Evolutionary conservation across 768 basidiomycete species (phyloP), one percentile per base, ranked within the genome.

Genomic region (Psilocybe sp.): DNA sequence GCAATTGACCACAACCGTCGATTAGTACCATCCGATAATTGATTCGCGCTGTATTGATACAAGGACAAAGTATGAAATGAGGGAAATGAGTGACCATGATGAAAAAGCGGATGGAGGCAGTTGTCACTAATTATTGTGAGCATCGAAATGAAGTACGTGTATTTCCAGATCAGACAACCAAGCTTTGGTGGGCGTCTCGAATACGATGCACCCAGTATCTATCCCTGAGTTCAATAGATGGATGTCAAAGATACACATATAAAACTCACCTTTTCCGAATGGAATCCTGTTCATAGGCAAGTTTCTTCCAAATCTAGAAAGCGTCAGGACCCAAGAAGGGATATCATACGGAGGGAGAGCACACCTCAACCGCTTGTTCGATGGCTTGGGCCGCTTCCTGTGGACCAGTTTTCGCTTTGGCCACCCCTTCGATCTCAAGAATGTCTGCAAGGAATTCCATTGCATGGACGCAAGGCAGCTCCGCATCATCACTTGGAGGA

Each of bases 371-470:
- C 2, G 81, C 83, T 59, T 73, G 75, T 47, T 69, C 52, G 0
- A 77, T 58, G 36, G 54, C 52, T n/a, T 49, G 46, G 20, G 68
- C 48, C 0, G 77, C 59, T 34, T 23, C 14, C 49, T 15, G 23
- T 8, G 48, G 48, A 9, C 13, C 33, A 1, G 33, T 28, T 36
- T 37, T 49, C 4, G 67, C 69, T 10, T 76, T 73, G 23, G 75
- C 73, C 9, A 70, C 76, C 13, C 78, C 82, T 46, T 76, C 75
- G 33, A 74, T 68, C 58, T 87, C 86, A 58, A 82, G 75, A 2
- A 84, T 74, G 60, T 95, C 91, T 0, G 92, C 93, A 53, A 92
- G 56, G 65, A 94, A 92, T 64, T 96, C 93, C 41, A 95, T 71
- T 8, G 94, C 94, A 16, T 83, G 75, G 5, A 79, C 72, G 49